Conservation (phyloP, 257 asterid species). For the Cruciata laevipes region DNA sequence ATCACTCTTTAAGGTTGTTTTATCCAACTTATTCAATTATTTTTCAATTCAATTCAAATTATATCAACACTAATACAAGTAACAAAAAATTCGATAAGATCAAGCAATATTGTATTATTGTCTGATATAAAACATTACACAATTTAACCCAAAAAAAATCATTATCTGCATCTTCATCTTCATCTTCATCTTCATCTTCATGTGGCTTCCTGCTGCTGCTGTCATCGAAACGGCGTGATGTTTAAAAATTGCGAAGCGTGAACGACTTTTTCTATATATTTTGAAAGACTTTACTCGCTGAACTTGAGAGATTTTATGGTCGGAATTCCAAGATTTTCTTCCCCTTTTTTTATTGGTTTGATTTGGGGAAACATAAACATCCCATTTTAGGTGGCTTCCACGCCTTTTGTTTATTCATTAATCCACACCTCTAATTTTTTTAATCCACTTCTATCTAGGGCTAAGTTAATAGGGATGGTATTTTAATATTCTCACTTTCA, state of each 20-base stretch:
- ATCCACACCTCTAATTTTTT: not conserved
- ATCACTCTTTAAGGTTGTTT: too few species aligned
- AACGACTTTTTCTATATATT: not conserved
- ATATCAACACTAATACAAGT: too few species aligned
- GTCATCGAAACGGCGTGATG: slow-evolving; percentile 12
- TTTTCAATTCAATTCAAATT: too few species aligned
- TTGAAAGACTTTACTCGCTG: slow-evolving; percentile 11
- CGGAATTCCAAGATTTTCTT: slow-evolving; percentile 20
- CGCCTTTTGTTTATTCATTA: not conserved
- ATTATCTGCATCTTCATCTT: not conserved
- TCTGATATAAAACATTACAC: too few species aligned
- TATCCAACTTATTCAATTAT: too few species aligned
- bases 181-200: not conserved
- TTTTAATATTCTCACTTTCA: too few species aligned
- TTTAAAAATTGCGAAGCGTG: slow-evolving; percentile 17
- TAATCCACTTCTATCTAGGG: not conserved
- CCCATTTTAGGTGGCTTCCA: not conserved
- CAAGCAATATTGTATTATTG: too few species aligned
- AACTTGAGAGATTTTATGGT: slow-evolving; percentile 19
- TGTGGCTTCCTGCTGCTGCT: not conserved
- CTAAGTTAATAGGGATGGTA: too few species aligned
- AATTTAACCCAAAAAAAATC: not conserved
- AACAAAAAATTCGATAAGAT: too few species aligned
- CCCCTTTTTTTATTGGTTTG: slow-evolving; percentile 11
- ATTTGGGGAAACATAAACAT: slow-evolving; percentile 11